A percentile compares a stretch with the other conserved stretches of the same genome.
These are phyloP conservation scores for Lyophyllum shimeji DNA, from an alignment of 768 basidiomycete species.

Conservation along the genomic window DNA sequence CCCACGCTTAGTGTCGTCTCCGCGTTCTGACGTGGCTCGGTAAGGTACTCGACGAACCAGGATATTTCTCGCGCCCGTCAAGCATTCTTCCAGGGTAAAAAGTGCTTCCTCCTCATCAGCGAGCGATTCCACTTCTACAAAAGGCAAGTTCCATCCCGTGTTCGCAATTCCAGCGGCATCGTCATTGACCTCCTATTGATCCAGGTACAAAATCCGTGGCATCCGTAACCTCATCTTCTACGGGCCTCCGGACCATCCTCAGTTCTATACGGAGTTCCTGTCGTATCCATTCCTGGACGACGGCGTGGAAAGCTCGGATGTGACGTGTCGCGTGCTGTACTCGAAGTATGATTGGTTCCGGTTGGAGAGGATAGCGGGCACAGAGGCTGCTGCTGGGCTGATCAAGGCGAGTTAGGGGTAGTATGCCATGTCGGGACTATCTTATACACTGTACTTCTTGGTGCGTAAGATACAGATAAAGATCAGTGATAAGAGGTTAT, in stretches of 20 bases:
- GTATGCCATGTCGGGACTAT: background rate
- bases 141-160: conserved; percentile 44
- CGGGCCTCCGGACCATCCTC: conserved; percentile 84
- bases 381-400: conserved; percentile 42
- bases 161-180: background rate
- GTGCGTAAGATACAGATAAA: no score
- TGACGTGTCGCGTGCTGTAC: conserved; percentile 80
- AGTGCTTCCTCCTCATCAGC: conserved; percentile 84
- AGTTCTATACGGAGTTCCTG: conserved; percentile 89
- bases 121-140: conserved; percentile 99
- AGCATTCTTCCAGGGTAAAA: conserved; percentile 87
- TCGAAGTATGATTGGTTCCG: conserved; percentile 88
- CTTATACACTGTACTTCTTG: no score
- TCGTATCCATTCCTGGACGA: conserved; percentile 90
- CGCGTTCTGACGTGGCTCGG: conserved; percentile 1
- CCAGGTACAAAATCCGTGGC: conserved; percentile 89
- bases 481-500: no score
- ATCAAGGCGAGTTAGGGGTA: conserved; percentile 30
- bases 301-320: conserved; percentile 82
- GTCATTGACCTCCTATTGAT: background rate
- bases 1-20: background rate
- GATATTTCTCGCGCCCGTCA: conserved; percentile 94
- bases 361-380: conserved; percentile 81
- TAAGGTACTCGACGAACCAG: conserved; percentile 92
- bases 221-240: conserved; percentile 94